Percentiles rank a stretch among this genome's conserved stretches.
These are phyloP conservation scores for Powellomyces hirtus DNA, from an alignment of 192 early-diverging fungal genomes.

Conservation along the genomic window DNA sequence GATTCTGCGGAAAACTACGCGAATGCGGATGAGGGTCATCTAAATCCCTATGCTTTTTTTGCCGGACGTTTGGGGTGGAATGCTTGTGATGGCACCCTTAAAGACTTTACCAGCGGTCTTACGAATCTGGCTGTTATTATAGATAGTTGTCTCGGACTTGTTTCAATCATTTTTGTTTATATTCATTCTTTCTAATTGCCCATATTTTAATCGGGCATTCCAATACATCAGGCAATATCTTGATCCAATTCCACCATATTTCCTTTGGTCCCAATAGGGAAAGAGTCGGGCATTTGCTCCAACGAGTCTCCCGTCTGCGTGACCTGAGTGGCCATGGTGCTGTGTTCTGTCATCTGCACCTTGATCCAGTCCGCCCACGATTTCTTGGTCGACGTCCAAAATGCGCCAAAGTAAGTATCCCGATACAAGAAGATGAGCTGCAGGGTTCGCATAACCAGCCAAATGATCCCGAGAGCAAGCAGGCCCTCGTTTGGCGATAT, in stretches of 20 bases:
- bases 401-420: slow-evolving; percentile 22
- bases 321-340: not conserved
- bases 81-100: too few species aligned
- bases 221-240: not conserved
- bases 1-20: slow-evolving; percentile 15
- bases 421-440: slow-evolving; percentile 21
- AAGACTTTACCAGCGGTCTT: too few species aligned
- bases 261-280: not conserved
- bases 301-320: slow-evolving; percentile 10
- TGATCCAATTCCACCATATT: slow-evolving; percentile 7
- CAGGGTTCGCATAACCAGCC: slow-evolving; percentile 16
- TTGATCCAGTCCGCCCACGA: slow-evolving; percentile 14
- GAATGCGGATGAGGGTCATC: slow-evolving; percentile 5
- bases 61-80: too few species aligned
- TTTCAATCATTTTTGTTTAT: too few species aligned
- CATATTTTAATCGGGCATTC: too few species aligned
- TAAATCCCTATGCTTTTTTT: too few species aligned
- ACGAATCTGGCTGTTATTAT: too few species aligned
- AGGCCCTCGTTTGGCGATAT: slow-evolving; percentile 14
- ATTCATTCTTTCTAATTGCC: too few species aligned
- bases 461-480: slow-evolving; percentile 14
- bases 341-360: not conserved
- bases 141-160: too few species aligned
- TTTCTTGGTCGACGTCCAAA: slow-evolving; percentile 6
- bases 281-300: slow-evolving; percentile 2